These are phyloP conservation scores for Marasmius fiardii DNA, from an alignment of 1,284 basidiomycete species.

Conservation along the genomic window DNA sequence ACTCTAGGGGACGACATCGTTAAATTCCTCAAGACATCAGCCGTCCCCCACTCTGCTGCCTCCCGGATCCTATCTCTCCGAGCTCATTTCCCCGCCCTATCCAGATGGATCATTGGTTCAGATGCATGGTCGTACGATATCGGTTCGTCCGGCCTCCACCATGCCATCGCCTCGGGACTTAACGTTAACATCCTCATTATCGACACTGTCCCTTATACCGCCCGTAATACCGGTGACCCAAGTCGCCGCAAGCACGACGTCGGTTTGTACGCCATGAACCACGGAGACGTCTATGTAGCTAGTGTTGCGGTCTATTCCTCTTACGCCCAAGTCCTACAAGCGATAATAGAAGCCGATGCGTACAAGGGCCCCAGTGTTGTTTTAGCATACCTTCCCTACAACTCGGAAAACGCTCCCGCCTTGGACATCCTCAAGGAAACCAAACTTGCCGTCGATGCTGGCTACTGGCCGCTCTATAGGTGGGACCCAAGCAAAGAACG, in stretches of 20 bases:
- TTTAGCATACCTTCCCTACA: slow-evolving; percentile 93
- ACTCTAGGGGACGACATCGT: slow-evolving; percentile 61
- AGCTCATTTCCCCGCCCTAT: slow-evolving; percentile 50
- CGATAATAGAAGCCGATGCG: slow-evolving; percentile 88
- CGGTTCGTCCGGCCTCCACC: slow-evolving; percentile 83
- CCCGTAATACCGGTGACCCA: slow-evolving; percentile 68
- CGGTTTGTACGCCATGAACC: slow-evolving; percentile 97
- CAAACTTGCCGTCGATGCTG: slow-evolving; percentile 93
- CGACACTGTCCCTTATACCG: slow-evolving; percentile 87
- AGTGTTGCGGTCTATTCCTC: slow-evolving; percentile 95
- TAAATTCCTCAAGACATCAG: slow-evolving; percentile 45
- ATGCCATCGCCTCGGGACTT: slow-evolving; percentile 75
- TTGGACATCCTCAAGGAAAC: slow-evolving; percentile 94
- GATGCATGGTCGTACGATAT: slow-evolving; percentile 89
- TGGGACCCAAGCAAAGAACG: slow-evolving; percentile 90
- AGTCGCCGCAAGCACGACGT: slow-evolving; percentile 87
- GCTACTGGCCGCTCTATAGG: slow-evolving; percentile 98
- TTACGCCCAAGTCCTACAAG: slow-evolving; percentile 92
- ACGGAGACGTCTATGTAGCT: slow-evolving; percentile 95
- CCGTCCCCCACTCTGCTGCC: slow-evolving; percentile 41
- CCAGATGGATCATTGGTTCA: slow-evolving; percentile 87
- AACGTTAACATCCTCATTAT: slow-evolving; percentile 90
- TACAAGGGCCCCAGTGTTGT: slow-evolving; percentile 92
- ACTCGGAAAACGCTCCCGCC: slow-evolving; percentile 71
- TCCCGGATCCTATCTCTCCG: slow-evolving; percentile 47